Evolutionary conservation across 495 filamentous ascomycete species (phyloP), one percentile per base, ranked within the genome.

Genomic region (Lentithecium fluviatile): DNA sequence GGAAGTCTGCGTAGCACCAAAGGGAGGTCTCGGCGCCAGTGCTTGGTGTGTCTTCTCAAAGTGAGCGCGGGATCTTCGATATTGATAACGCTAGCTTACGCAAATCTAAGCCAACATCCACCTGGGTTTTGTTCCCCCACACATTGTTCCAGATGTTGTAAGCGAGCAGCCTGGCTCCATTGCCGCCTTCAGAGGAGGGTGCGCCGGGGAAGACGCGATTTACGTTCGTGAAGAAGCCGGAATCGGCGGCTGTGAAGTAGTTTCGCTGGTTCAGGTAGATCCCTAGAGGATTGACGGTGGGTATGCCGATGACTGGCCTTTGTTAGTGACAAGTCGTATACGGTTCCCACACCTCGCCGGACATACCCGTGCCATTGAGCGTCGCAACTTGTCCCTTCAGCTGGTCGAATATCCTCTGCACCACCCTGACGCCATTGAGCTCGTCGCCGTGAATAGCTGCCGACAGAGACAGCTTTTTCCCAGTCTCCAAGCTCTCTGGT

Each of bases 1-100:
- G 61, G 20, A 58, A 52, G 38, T 64, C 61, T 5, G 61, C 61
- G 40, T 59, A 64, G n/a, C 34, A 48, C 54, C 47, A 64, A 15
- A 64, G 61, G 1, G 61, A 51, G n/a, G 53, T 19, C 17, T 57
- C 53, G 25, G 5, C 45, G 13, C 53, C 60, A 21, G 60, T 49
- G 29, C 43, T 42, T 38, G 51, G 52, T 4, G 60, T 63, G 24
- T 63, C 58, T 62, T 53, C 13, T 21, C 17, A 13, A 2, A 19
- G 50, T 23, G 3, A 32, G 50, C 20, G 6, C 4, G 19, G 24
- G 4, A 6, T 38, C 6, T 46, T 20, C n/a, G 21, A 1, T 45
- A 45, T n/a, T n/a, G 20, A 17, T n/a, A 2, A 7, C 36, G 32
- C 1, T 12, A 24, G 36, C 45, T 20, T 51, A 59, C 56, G 60